Base-by-base conservation (phyloP, 495 filamentous ascomycete genomes). In the Xylaria longipes region DNA sequence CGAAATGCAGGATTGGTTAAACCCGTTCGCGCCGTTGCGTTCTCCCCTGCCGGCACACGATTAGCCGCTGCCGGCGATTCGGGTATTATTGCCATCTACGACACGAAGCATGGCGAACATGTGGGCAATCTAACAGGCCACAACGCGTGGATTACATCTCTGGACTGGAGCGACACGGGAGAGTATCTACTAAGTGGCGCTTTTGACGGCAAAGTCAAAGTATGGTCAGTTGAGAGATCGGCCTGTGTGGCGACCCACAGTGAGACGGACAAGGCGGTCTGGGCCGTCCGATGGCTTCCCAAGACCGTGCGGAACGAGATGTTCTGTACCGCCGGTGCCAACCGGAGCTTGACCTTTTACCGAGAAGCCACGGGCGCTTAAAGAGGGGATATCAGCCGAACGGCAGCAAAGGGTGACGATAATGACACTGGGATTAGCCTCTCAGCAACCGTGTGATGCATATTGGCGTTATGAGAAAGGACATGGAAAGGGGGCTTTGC, bases 1-100 rank as follows among this genome's bases (percentile, higher is more conserved):
- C 46, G 54, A 11, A 33, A 48, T 45, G 20, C 58, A 97, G 94
- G 96, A 39, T 85, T 98, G 58, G 87, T 94, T 22, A 96, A 94
- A 68, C 91, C 95, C 3, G 90, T 98, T 45, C 90, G 96, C 69
- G 81, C 90, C 9, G 90, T 98, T 37, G 86, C 92, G 3, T 98
- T 99, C 82, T 97, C 93, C 27, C 96, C 96, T 1, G 91, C 87
- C 29, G 90, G 91, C 71, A 95, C 88, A 73, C 86, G 95, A 12
- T 89, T 99, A 27, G 97, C 97, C 43, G 96, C 95, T n/a, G 93
- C 93, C 35, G 96, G 96, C 54, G 94, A 98, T 76, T 91, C 95
- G 3, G 90, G 90, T 61, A 86, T 97, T 58, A 97, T 99, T 74
- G 91, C 92, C 1, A 84, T 98, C 58, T 99, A 97, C 81, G 95